Percentiles rank a stretch among this genome's conserved stretches.
These are phyloP conservation scores for Cytidiella melzeri DNA, from an alignment of 768 basidiomycete genomes.

Conservation along the genomic window DNA sequence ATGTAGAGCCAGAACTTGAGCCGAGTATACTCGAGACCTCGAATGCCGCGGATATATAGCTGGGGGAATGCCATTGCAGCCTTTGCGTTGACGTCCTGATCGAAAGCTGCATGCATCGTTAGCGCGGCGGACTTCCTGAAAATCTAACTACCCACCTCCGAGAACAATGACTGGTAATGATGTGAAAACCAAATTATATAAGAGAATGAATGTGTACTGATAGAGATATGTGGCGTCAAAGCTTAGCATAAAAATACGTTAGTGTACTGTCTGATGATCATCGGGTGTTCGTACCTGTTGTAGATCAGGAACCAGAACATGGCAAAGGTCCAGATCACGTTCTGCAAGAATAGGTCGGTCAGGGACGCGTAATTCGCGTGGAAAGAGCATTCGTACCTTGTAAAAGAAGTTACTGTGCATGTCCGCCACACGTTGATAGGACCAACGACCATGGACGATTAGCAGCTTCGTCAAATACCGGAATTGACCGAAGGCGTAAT, in stretches of 20 bases:
- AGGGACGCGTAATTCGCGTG: no score
- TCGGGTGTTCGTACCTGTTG: slow-evolving; percentile 55
- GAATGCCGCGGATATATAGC: slow-evolving; percentile 92
- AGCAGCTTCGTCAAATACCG: slow-evolving; percentile 86
- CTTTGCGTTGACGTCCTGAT: slow-evolving; percentile 89
- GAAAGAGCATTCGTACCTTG: slow-evolving; percentile 52
- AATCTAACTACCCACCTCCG: slow-evolving; percentile 54
- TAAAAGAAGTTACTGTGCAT: slow-evolving; percentile 99
- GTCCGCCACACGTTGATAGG: slow-evolving; percentile 91
- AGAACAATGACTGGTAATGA: slow-evolving; percentile 87
- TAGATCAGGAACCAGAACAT: slow-evolving; percentile 93
- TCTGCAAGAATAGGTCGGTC: slow-evolving; percentile 36
- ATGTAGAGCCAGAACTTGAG: slow-evolving; percentile 93
- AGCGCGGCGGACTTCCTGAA: no score
- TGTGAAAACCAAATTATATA: slow-evolving; percentile 91
- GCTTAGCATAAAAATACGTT: slow-evolving; percentile 34
- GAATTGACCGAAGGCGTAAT: slow-evolving; percentile 98
- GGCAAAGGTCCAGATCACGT: slow-evolving; percentile 88
- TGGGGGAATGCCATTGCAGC: slow-evolving; percentile 91
- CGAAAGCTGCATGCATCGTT: slow-evolving; percentile 87
- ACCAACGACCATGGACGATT: slow-evolving; percentile 95
- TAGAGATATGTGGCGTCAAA: slow-evolving; percentile 95
- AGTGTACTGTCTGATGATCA: slow-evolving; percentile 2
- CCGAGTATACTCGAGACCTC: slow-evolving; percentile 89
- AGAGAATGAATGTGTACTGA: slow-evolving; percentile 88